Percentiles rank a stretch among this genome's conserved stretches.
phyloP scores from a whole-genome alignment of 2,329 filamentous ascomycete genomes.

The Ophiognomonia clavigignenti-juglandacearum region DNA sequence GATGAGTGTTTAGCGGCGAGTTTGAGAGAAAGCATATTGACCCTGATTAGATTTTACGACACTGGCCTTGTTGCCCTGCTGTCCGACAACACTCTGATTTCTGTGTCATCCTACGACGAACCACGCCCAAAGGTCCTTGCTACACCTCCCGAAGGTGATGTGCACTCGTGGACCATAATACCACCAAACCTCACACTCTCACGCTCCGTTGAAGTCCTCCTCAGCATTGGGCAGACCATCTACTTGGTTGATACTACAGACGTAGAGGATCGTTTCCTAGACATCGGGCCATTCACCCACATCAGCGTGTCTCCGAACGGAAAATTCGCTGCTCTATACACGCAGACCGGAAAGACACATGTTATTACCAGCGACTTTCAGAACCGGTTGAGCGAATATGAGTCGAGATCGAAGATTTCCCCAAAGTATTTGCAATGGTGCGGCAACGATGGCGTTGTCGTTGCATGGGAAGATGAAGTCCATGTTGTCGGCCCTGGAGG shows the following conservation, averaged over 20 bases:
- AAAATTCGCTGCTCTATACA: conserved; percentile 82
- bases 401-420: conserved; percentile 77
- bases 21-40: neutral
- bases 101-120: conserved; percentile 86
- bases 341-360: conserved; percentile 77
- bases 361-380: conserved; percentile 96
- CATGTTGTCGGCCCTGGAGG: conserved; percentile 86
- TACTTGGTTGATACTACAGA: conserved; percentile 85
- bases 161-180: conserved; percentile 86
- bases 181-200: conserved; percentile 85
- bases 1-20: conserved; percentile 11
- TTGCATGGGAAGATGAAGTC: conserved; percentile 97
- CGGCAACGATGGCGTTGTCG: conserved; percentile 85
- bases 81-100: conserved; percentile 79
- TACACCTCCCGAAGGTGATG: conserved; percentile 67
- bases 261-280: conserved; percentile 83
- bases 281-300: conserved; percentile 88
- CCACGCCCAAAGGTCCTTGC: conserved; percentile 82
- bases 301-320: conserved; percentile 89
- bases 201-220: conserved; percentile 83
- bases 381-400: conserved; percentile 84
- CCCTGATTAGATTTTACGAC: conserved; percentile 65
- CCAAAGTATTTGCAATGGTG: conserved; percentile 94
- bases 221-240: conserved; percentile 80
- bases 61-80: conserved; percentile 90